Percentiles rank a stretch among this genome's conserved stretches.
Evolutionary conservation across 208 protist species (phyloP).

Genomic region (Leishmania major): DNA sequence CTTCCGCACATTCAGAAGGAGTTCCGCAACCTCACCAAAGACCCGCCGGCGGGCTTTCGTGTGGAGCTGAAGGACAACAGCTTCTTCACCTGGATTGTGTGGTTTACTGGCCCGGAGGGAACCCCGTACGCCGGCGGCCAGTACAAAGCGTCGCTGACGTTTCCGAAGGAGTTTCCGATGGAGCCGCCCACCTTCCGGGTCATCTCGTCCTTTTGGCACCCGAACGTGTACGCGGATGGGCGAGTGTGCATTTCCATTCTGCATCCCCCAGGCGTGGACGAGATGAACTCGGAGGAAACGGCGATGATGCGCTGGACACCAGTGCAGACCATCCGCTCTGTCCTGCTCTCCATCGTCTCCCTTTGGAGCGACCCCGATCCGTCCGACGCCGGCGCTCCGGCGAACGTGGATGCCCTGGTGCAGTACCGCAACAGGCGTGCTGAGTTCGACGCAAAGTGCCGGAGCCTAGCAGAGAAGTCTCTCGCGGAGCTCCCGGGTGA

Average conservation of each 20-base stretch:
- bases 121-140: conserved; percentile 90
- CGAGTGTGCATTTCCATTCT: conserved; percentile 99
- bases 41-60: conserved; percentile 92
- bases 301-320: conserved; percentile 97
- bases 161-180: conserved; percentile 97
- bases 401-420: conserved; percentile 95
- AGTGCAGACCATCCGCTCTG: conserved; percentile 94
- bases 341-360: conserved; percentile 95
- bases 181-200: conserved; percentile 95
- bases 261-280: conserved; percentile 97
- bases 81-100: conserved; percentile 93
- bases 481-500: conserved; percentile 86
- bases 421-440: conserved; percentile 80
- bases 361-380: conserved; percentile 95
- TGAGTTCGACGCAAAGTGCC: conserved; percentile 65
- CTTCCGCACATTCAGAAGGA: conserved; percentile 91
- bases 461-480: conserved; percentile 84
- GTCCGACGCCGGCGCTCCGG: conserved; percentile 91
- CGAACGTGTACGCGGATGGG: conserved; percentile 97
- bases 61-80: conserved; percentile 86
- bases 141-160: conserved; percentile 92
- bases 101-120: conserved; percentile 85
- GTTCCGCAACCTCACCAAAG: conserved; percentile 85
- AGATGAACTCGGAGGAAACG: conserved; percentile 87
- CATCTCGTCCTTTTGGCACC: conserved; percentile 97